These are phyloP conservation scores for Pythium pectinolyticum DNA, from an alignment of 352 stramenopile genomes.

Conservation along the genomic window DNA sequence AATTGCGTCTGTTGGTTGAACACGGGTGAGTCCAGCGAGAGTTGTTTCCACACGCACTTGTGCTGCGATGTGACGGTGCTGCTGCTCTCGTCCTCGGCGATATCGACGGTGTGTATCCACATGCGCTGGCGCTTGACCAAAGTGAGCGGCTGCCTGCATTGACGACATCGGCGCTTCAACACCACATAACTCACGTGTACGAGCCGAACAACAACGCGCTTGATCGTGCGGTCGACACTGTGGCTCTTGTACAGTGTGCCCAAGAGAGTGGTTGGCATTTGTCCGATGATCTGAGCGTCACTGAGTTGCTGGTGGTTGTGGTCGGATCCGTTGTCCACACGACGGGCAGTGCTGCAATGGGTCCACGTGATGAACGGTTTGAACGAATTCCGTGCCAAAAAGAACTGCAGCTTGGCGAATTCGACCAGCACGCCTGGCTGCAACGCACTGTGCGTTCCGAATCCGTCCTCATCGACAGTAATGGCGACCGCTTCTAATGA, in stretches of 20 bases:
- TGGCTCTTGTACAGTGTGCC: conserved; percentile 45
- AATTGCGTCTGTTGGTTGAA: conserved; percentile 46
- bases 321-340: neutral
- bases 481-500: conserved; percentile 50
- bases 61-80: neutral
- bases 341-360: conserved; percentile 16
- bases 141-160: conserved; percentile 51
- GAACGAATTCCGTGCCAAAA: conserved; percentile 55
- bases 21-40: conserved; percentile 28
- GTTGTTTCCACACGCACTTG: conserved; percentile 35
- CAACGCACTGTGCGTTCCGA: conserved; percentile 37
- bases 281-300: conserved; percentile 39
- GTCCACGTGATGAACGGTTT: conserved; percentile 69
- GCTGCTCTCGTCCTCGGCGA: conserved; percentile 6
- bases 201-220: conserved; percentile 61
- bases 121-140: conserved; percentile 42
- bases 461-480: conserved; percentile 43
- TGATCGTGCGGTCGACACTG: conserved; percentile 45
- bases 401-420: conserved; percentile 55
- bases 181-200: conserved; percentile 78
- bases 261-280: conserved; percentile 44
- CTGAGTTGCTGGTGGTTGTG: neutral
- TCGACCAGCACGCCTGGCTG: conserved; percentile 41
- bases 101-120: conserved; percentile 38
- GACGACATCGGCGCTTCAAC: conserved; percentile 64